Evolutionary conservation across 805 yeast genomes (phyloP), one percentile per base, ranked within the genome.

Genomic region (Metschnikowia aberdeeniae): DNA sequence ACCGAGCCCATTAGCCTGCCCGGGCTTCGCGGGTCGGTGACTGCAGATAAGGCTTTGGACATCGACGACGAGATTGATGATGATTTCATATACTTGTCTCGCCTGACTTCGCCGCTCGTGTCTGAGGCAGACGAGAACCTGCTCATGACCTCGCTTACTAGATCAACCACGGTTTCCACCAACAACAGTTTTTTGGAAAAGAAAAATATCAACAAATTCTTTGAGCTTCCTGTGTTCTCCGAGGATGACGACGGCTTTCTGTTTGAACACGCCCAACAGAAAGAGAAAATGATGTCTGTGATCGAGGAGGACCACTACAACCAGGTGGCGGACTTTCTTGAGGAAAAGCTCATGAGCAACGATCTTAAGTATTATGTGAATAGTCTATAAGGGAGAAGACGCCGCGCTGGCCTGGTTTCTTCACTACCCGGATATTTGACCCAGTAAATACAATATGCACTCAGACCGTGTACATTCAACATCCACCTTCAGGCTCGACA

Each of bases 81-180:
- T 12, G 62, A 58, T 40, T 56, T 62, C 9, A 50, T 59, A n/a
- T 52, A 53, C 24, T 59, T 70, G 27, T 66, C 72, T 19, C 57
- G 74, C 35, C 67, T 71, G 29, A 63, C 69, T 5, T 67, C 73
- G 11, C 74, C 75, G 3, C 56, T 61, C 11, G 59, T 59, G 44
- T 57, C 56, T 20, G 71, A 65, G 43, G 54, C 58, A 10, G 65
- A 61, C 48, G 64, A 61, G 27, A 61, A 66, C 45, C 62, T 67
- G 40, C 57, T 70, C 40, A 70, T 70, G 75, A 54, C 66, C 14
- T 54, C 68, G 8, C 58, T 70, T 42, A 71, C 75, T 0, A 51
- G 75, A 42, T 67, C 73, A 10, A 71, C 75, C 22, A 70, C 75
- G 3, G 71, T 68, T 5, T 62, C 69, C 6, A 65, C 72, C 40